These are phyloP conservation scores for Trichoderma endophyticum DNA, from an alignment of 2,329 filamentous ascomycete genomes.

Conservation along the genomic window DNA sequence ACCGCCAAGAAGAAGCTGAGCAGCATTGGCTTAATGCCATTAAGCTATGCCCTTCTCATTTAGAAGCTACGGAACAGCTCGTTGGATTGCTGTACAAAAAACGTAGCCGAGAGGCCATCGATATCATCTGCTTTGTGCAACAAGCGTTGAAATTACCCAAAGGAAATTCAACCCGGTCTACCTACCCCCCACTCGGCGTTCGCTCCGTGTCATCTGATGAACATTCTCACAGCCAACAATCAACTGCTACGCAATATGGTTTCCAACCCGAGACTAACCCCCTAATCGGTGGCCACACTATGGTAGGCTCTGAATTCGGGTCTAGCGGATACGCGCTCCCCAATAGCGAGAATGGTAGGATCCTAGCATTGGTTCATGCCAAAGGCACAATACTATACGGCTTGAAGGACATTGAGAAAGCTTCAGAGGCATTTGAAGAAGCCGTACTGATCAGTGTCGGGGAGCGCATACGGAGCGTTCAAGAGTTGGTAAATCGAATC, in stretches of 20 bases:
- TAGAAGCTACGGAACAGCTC: constrained; percentile 93
- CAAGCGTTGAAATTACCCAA: constrained; percentile 55
- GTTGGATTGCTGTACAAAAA: constrained; percentile 85
- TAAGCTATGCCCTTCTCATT: constrained; percentile 76
- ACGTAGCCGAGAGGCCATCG: constrained; percentile 77
- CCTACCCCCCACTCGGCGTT: not conserved
- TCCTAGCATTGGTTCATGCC: constrained; percentile 89
- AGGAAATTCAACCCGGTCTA: not conserved
- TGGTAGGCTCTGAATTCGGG: constrained; percentile 29
- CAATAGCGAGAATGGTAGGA: constrained; percentile 83
- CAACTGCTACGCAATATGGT: not conserved
- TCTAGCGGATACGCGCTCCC: constrained; percentile 72
- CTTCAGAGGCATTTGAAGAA: constrained; percentile 89
- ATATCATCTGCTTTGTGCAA: constrained; percentile 84
- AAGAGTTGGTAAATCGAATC: constrained; percentile 74
- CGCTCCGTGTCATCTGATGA: not conserved
- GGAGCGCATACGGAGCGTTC: constrained; percentile 65
- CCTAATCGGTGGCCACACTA: constrained; percentile 19
- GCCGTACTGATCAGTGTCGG: constrained; percentile 87
- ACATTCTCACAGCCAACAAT: not conserved
- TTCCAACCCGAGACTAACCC: not conserved
- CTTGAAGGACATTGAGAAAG: constrained; percentile 74
- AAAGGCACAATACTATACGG: constrained; percentile 99
- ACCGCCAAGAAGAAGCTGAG: constrained; percentile 79
- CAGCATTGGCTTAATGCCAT: constrained; percentile 83